Evolutionary conservation across 768 basidiomycete species (phyloP), one percentile per base, ranked within the genome.

Genomic region (Suillus fuscotomentosus): DNA sequence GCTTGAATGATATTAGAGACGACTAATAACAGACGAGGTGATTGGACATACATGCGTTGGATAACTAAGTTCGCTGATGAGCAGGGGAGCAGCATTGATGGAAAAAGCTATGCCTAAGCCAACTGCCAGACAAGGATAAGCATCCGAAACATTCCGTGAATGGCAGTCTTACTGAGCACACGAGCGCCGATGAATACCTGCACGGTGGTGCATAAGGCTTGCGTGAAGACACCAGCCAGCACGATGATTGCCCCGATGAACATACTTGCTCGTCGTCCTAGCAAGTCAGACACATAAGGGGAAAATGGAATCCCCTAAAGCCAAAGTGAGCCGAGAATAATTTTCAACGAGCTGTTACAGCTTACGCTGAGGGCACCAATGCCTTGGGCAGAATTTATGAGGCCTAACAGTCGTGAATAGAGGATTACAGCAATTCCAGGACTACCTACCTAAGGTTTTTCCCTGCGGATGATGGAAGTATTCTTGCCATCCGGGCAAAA

Each of bases 41-140:
- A 22, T 41, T 24, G 22, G 27, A 73, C 78, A 61, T 70, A 86
- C 86, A 69, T 90, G 88, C 5, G 89, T 89, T 34, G 89, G 89
- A 75, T 91, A 90, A 6, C 88, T 82, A 14, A 90, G 76, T 72
- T 89, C 89, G 36, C 86, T 84, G 54, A 90, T 80, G 27, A 90
- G 76, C 54, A 89, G 75, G 4, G 88, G 88, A 0, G 85, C 85
- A 5, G 89, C 83, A 67, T 86, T 90, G 41, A 82, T 75, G 61
- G 84, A 86, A 68, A 89, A 86, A 2, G 84, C 79, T 10, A 89
- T 79, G 17, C 88, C 88, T 66, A 87, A 78, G 1, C 89, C 89
- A 65, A 89, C 88, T 89, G 60, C 20, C n/a, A 22, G 3, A 34
- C 45, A 15, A 9, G 24, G 3, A 31, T 50, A 24, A 53, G 56